phyloP scores from a whole-genome alignment of 1,284 basidiomycete species.

The Lentinula novae-zelandiae region DNA sequence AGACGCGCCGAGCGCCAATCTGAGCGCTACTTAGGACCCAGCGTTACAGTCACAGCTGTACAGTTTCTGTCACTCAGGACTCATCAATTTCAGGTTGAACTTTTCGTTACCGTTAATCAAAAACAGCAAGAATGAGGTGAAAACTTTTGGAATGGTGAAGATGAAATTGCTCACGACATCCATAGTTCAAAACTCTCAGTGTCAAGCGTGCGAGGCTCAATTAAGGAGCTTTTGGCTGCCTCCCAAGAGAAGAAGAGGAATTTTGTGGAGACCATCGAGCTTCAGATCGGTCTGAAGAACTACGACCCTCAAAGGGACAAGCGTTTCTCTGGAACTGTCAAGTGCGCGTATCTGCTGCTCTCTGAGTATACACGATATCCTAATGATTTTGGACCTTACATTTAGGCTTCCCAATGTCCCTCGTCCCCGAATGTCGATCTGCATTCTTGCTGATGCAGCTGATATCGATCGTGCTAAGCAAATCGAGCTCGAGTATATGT shows the following conservation, averaged over 20 bases:
- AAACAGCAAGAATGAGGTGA: conserved; percentile 8
- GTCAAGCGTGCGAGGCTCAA: conserved; percentile 97
- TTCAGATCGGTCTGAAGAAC: conserved; percentile 98
- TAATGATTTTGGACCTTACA: conserved; percentile 1
- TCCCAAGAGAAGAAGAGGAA: conserved; percentile 84
- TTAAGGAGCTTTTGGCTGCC: conserved; percentile 79
- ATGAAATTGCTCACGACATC: background rate
- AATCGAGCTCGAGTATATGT: conserved; percentile 98
- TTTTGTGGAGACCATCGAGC: conserved; percentile 91
- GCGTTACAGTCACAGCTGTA: background rate
- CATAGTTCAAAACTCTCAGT: conserved; percentile 77
- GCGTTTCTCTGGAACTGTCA: conserved; percentile 97
- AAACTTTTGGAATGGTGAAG: background rate
- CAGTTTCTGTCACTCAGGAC: background rate
- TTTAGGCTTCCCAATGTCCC: conserved; percentile 90
- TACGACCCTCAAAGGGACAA: conserved; percentile 96
- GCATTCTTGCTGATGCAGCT: conserved; percentile 98
- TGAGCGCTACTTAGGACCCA: background rate
- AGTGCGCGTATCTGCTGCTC: conserved; percentile 42
- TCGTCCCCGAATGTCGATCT: conserved; percentile 98
- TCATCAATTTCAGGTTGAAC: background rate
- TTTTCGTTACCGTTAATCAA: background rate
- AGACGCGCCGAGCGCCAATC: background rate
- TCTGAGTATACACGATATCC: background rate
- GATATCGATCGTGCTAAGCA: conserved; percentile 99